A percentile compares a stretch with the other conserved stretches of the same genome.
phyloP scores from a whole-genome alignment of 2,329 filamentous ascomycete genomes.

The Venturia pyrina region DNA sequence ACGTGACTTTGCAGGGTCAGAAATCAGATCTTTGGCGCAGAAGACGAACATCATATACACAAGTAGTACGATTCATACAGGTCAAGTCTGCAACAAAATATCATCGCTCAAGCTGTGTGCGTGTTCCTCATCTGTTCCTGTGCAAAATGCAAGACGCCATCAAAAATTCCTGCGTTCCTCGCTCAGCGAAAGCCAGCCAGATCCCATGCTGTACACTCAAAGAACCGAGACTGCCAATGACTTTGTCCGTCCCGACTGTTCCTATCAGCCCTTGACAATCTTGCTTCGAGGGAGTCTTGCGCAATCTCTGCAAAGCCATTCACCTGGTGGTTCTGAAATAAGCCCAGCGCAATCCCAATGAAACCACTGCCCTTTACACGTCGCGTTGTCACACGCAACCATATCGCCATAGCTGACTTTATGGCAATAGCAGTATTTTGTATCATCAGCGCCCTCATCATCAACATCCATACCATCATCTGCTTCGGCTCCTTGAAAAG shows the following conservation, averaged over 20 bases:
- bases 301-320: conserved; percentile 38
- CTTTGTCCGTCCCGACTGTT: too few relatives aligned
- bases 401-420: conserved; percentile 79
- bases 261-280: conserved; percentile 2
- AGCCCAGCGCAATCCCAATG: conserved; percentile 58
- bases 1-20: too few relatives aligned
- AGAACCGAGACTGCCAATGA: too few relatives aligned
- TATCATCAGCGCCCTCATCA: conserved; percentile 65
- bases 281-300: conserved; percentile 9
- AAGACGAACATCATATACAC: background rate
- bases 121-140: background rate
- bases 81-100: background rate
- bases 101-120: background rate
- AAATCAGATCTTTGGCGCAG: background rate
- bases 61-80: background rate
- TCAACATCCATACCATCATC: conserved; percentile 50
- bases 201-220: background rate
- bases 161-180: background rate
- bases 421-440: conserved; percentile 71
- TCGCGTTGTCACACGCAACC: conserved; percentile 79
- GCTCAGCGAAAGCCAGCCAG: background rate
- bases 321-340: conserved; percentile 38
- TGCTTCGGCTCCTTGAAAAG: conserved; percentile 32
- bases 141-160: background rate
- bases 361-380: conserved; percentile 78